Base-by-base conservation (phyloP, 2,329 filamentous ascomycete species). In the Chaetomiaceae sp. region DNA sequence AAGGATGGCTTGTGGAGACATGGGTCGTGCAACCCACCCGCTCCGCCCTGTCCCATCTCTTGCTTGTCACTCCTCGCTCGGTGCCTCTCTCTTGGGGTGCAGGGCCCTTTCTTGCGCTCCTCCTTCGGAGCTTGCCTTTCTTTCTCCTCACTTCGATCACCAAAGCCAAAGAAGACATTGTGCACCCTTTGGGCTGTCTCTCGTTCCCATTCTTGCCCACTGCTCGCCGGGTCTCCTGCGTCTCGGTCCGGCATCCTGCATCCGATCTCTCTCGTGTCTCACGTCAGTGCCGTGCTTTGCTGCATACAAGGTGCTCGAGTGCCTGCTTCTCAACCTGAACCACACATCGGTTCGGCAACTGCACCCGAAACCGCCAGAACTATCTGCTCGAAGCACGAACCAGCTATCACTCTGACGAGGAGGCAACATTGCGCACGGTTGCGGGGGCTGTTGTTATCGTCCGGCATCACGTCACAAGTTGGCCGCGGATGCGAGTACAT, bases 21-120 rank as follows among this genome's bases (percentile, higher is more conserved):
- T 53, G 29, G 33, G 40, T 55, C 36, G 56, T 63, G 59, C 53
- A 58, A 63, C 56, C 56, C 58, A 57, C 56, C 59, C 56, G 50
- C 58, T 61, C 56, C 54, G 56, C 53, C 53, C 48, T 49, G 54
- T 50, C 48, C 49, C 40, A 44, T 55, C 50, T 46, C 36, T 25
- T 43, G 51, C 36, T 45, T 40, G 51, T 56, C 51, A 58, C 56
- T n/a, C n/a, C n/a, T n/a, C n/a, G 45, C 59, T 60, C 50, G 56
- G 54, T 56, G 54, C 56, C 57, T 56, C 59, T 7, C 27, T 56
- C 44, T 45, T 52, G 23, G 9, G 29, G 46, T 55, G 44, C 31
- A 36, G 12, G 46, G 25, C 31, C n/a, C 31, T 39, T 45, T 25
- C 19, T 27, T 45, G 17, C 53, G 40, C 46, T 46, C 47, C 50